Base-by-base conservation (phyloP, 495 filamentous ascomycete genomes). In the Xylona heveae region DNA sequence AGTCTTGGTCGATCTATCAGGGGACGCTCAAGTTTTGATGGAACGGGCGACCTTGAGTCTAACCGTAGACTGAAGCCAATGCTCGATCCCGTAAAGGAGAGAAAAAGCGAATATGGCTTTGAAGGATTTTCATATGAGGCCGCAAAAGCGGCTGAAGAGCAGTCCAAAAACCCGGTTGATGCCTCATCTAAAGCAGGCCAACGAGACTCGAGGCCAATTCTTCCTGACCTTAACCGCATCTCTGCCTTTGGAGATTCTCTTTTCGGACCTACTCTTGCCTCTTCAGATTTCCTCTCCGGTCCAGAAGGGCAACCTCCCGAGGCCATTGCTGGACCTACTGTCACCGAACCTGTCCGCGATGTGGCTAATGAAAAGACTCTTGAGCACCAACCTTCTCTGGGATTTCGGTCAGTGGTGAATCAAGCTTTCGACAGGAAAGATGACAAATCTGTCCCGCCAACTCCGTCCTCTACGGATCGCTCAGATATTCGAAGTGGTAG, bases 401-500 rank as follows among this genome's bases (percentile, higher is more conserved):
- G 73, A 3, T 76, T 75, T 42, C 56, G 54, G n/a, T 75, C 74
- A 0, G 66, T 66, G 2, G 74, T 80, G 6, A 53, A 77, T 40
- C 66, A 76, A 42, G 74, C 74, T 17, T 80, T 80, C 41, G 72
- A 76, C 48, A 48, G 45, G 30, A 38, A 30, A 19, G 50, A 61
- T 29, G 54, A 61, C 28, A 41, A 46, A 5, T 46, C 48, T 10
- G 56, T 68, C 17, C 65, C 70, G 7, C 51, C 61, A 25, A 73
- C 71, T 2, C 69, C 72, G 12, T 64, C 54, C 33, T 63, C 64
- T 19, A 50, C 45, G 21, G 39, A 49, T 31, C 57, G 47, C 26
- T 62, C 49, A 29, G 52, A 74, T 16, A 60, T 42, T 9, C 57
- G 74, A 35, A 71, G 70, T 21, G 64, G 74, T 36, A 77, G 71